Base-by-base conservation (phyloP, 257 asterid genomes). In the Solanum neorickii region DNA sequence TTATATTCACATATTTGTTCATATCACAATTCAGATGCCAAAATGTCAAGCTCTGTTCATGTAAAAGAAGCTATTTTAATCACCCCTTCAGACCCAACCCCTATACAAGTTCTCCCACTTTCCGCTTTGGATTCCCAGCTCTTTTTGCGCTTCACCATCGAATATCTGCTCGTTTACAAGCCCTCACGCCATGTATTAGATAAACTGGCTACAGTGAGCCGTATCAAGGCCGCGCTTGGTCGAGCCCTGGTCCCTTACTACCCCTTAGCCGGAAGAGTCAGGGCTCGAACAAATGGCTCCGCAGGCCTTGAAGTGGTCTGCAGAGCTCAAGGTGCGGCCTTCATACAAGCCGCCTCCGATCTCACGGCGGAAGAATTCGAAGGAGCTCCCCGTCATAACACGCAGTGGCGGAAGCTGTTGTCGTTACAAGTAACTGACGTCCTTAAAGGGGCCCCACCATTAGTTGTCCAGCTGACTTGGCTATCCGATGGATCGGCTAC, bases 381-480 rank as follows among this genome's bases (percentile, higher is more conserved):
- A 29, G 66, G 44, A 15, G 89, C 91, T 18, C 95, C 97, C 0
- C 87, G 49, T 47, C 78, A 91, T 49, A 29, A 87, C 33, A 83
- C 73, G 1, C 91, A 89, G 14, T 92, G 97, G 94, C 86, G 97
- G 84, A 91, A 87, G 39, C 87, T 95, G 68, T 41, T 95, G 83
- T 93, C 96, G 9, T 42, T 91, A 35, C 87, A 87, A 49, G 94
- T 89, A 87, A 87, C 74, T 1, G 96, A 95, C 56, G 95, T 92
- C 9, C 93, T 95, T 1, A 87, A 66, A 9, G 98, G 97, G 56
- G 92, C 90, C 39, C 95, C 98, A 12, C 95, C 95, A 1, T 83
- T 94, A 18, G 97, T 94, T 1, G 89, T 92, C 16, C 98, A 95
- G 95, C 93, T 95, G 87, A 95, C 98, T 31, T 94, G 98, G 97